phyloP scores from a whole-genome alignment of 2,329 filamentous ascomycete species.

The Epichloe sibirici region DNA sequence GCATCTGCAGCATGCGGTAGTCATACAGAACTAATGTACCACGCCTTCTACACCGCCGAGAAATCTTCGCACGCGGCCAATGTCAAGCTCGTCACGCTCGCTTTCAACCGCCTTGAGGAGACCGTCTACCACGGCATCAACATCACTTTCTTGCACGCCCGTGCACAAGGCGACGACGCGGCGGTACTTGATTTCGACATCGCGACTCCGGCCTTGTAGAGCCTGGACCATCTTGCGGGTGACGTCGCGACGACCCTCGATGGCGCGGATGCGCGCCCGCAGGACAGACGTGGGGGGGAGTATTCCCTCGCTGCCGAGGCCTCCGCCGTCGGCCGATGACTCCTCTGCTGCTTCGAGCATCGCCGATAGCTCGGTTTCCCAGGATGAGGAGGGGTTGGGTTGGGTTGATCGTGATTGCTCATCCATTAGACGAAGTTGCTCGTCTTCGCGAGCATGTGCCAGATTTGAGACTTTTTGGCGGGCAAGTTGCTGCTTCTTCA shows the following conservation, averaged over 20 bases:
- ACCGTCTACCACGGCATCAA: slow-evolving; percentile 69
- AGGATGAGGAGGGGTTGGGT: slow-evolving; percentile 35
- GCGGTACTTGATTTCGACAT: slow-evolving; percentile 78
- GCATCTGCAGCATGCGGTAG: not conserved
- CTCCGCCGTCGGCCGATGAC: slow-evolving; percentile 17
- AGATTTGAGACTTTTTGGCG: slow-evolving; percentile 69
- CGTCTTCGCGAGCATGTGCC: slow-evolving; percentile 57
- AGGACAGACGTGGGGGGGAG: slow-evolving; percentile 51
- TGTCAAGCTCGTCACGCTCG: slow-evolving; percentile 64
- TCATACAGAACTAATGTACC: slow-evolving; percentile 23
- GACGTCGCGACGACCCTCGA: slow-evolving; percentile 54
- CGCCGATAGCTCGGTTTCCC: slow-evolving; percentile 41
- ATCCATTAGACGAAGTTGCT: slow-evolving; percentile 40
- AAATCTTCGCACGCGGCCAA: slow-evolving; percentile 66
- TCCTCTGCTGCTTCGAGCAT: slow-evolving; percentile 33
- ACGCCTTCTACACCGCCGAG: slow-evolving; percentile 64
- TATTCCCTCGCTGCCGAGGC: slow-evolving; percentile 25
- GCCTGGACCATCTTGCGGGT: slow-evolving; percentile 56
- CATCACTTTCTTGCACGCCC: slow-evolving; percentile 60
- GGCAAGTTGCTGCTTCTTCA: slow-evolving; percentile 52
- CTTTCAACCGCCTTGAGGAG: slow-evolving; percentile 83
- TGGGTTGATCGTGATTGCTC: slow-evolving; percentile 27
- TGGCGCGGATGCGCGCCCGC: slow-evolving; percentile 55
- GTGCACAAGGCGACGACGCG: slow-evolving; percentile 83
- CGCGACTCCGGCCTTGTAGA: slow-evolving; percentile 67